Base-by-base conservation (phyloP, 352 stramenopile species). In the Aphanomyces stellatus region DNA sequence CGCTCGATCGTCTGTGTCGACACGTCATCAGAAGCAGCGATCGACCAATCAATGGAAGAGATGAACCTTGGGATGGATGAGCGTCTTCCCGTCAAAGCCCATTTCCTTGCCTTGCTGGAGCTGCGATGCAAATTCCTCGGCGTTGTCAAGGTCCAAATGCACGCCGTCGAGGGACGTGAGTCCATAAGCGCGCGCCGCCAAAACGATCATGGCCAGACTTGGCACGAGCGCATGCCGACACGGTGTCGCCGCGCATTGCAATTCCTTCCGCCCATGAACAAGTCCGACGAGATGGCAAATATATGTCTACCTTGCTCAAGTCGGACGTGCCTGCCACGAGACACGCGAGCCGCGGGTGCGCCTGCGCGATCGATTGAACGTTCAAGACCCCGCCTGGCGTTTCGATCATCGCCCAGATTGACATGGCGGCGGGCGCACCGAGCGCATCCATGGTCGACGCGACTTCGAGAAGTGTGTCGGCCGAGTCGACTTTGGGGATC, bases 81-180 rank as follows among this genome's bases (percentile, higher is more conserved):
- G 74, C 25, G 75, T 79, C 53, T 83, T 83, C n/a, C 76, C 76
- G 40, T 82, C 72, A 46, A 81, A 83, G 25, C 76, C 76, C 15
- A 83, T 69, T 42, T 77, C 70, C 41, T 72, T 72, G 43, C 72
- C 72, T 70, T 76, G 22, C 46, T 35, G 24, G 19, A 71, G 69
- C 56, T 80, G 71, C 19, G 15, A 17, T 25, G 62, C 63, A 62
- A 79, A 77, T n/a, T 71, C 73, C 1, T 56, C 71, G 7, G 64
- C 51, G 57, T 78, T 65, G 7, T 61, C 30, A 22, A 79, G 35
- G 49, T 78, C 48, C 49, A 77, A 49, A 53, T 77, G 51, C 28
- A 77, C 72, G 51, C 72, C 72, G 41, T 77, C 72, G 6, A 77
- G 48, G 17, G 57, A 40, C 5, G 53, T 42, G 13, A 74, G 13